These are phyloP conservation scores for Clathrospora elynae DNA, from an alignment of 2,329 filamentous ascomycete species.

Conservation along the genomic window DNA sequence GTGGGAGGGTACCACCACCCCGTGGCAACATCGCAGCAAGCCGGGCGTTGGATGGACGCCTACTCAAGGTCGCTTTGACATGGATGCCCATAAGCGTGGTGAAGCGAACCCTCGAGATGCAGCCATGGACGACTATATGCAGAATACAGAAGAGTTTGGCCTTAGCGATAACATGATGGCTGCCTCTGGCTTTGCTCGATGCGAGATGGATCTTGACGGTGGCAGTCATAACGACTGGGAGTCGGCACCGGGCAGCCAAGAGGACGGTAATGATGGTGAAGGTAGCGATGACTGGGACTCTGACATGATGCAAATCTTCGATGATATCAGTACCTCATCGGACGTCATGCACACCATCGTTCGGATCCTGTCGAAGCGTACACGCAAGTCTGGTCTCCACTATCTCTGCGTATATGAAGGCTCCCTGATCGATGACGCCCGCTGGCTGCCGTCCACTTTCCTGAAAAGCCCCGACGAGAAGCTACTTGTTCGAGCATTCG, in stretches of 20 bases:
- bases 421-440: conserved; percentile 53
- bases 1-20: conserved; percentile 39
- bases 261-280: conserved; percentile 15
- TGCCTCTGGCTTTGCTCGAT: conserved; percentile 36
- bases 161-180: conserved; percentile 35
- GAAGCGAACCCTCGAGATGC: conserved; percentile 30
- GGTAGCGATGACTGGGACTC: conserved; percentile 50
- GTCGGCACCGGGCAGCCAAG: conserved; percentile 21
- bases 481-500: conserved; percentile 37
- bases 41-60: conserved; percentile 46
- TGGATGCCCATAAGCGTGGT: conserved; percentile 28
- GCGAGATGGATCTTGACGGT: conserved; percentile 41
- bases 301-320: conserved; percentile 54
- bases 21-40: conserved; percentile 45
- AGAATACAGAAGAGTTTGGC: conserved; percentile 63
- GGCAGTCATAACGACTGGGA: conserved; percentile 44
- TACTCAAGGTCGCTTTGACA: conserved; percentile 23
- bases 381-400: conserved; percentile 53
- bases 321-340: conserved; percentile 58
- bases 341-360: conserved; percentile 51
- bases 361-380: conserved; percentile 54
- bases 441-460: conserved; percentile 52
- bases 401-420: conserved; percentile 59
- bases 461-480: conserved; percentile 32
- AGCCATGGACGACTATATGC: conserved; percentile 71